Evolutionary conservation across 1,284 basidiomycete species (phyloP).

Genomic region (Ustilago bromivora): DNA sequence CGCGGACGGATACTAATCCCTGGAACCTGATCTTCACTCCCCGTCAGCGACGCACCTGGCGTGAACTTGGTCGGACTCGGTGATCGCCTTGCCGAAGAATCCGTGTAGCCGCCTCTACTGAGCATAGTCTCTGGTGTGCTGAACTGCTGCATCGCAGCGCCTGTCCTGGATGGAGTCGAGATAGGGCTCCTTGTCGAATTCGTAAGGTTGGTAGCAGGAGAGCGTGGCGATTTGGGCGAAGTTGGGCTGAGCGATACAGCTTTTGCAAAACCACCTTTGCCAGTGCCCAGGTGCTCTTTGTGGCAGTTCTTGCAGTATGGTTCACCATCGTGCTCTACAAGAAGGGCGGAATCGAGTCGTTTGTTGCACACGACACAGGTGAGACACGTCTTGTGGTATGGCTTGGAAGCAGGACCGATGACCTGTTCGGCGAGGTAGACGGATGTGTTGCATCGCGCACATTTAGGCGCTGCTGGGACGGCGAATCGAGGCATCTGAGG

Average conservation of each 20-base stretch:
- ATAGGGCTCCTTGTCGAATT: conserved; percentile 24
- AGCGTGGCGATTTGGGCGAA: conserved; percentile 46
- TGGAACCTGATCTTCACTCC: conserved; percentile 32
- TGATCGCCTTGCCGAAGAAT: conserved; percentile 26
- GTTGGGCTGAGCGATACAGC: conserved; percentile 64
- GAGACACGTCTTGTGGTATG: conserved; percentile 68
- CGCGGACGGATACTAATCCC: conserved; percentile 43
- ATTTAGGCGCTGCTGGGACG: conserved; percentile 62
- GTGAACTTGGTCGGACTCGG: conserved; percentile 47
- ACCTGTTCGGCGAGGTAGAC: conserved; percentile 69
- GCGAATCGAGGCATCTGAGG: conserved; percentile 48
- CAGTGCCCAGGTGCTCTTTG: conserved; percentile 64
- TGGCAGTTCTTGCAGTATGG: conserved; percentile 69
- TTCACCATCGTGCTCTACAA: conserved; percentile 68
- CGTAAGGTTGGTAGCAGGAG: conserved; percentile 21
- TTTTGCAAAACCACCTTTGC: conserved; percentile 66
- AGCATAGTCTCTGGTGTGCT: conserved; percentile 38
- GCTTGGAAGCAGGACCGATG: conserved; percentile 63
- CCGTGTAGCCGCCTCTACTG: conserved; percentile 14
- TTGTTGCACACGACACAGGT: conserved; percentile 67
- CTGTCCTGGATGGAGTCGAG: conserved; percentile 26
- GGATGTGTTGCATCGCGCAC: conserved; percentile 63
- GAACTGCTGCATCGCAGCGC: conserved; percentile 22
- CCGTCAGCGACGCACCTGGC: conserved; percentile 25
- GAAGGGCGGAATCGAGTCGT: conserved; percentile 64